phyloP scores from a whole-genome alignment of 2,329 filamentous ascomycete genomes.

The Fusarium piperis region DNA sequence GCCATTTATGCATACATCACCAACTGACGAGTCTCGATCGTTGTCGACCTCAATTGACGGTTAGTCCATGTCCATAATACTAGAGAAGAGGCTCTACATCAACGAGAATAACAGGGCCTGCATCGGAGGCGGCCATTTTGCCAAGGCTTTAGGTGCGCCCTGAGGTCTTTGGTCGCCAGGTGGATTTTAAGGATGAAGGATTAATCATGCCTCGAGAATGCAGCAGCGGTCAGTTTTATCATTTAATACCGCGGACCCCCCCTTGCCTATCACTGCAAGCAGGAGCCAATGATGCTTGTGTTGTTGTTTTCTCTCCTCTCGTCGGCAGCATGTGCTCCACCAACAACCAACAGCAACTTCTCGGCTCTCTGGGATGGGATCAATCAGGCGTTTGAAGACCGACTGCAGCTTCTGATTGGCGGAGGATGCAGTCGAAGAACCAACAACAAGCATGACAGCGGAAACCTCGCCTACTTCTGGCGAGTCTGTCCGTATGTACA shows the following conservation, averaged over 20 bases:
- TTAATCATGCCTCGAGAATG: background rate
- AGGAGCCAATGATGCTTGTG: background rate
- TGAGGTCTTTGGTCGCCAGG: background rate
- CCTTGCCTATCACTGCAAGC: background rate
- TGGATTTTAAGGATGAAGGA: background rate
- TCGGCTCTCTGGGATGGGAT: background rate
- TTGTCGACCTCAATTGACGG: background rate
- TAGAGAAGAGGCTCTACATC: background rate
- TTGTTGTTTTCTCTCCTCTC: background rate
- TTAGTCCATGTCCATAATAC: background rate
- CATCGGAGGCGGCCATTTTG: background rate
- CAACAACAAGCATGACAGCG: background rate
- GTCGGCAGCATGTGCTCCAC: background rate
- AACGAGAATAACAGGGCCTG: background rate
- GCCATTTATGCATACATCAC: background rate
- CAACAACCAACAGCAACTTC: background rate
- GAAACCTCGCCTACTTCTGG: background rate
- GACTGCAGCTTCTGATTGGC: background rate
- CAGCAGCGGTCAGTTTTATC: background rate
- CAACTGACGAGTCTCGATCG: background rate
- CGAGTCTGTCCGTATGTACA: background rate
- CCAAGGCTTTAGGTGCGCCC: background rate
- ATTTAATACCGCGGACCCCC: background rate
- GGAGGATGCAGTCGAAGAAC: background rate
- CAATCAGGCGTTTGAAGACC: background rate